Percentiles rank a stretch among this genome's conserved stretches.
Conservation (phyloP, 495 filamentous ascomycete species). For the Annulohypoxylon bovei region DNA sequence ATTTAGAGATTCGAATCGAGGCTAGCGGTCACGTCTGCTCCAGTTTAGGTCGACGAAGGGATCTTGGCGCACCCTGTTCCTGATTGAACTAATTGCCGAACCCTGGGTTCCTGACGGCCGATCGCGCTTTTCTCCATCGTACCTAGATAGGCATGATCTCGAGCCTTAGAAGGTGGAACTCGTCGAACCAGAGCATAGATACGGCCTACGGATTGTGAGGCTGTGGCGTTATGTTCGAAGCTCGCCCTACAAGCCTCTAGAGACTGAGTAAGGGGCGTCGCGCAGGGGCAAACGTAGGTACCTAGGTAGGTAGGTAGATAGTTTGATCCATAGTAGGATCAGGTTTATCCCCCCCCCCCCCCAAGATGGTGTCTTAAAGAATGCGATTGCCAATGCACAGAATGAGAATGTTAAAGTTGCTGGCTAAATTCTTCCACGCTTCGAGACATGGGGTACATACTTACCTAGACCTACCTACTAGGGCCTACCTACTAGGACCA, state of each 20-base stretch:
- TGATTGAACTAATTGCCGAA: slow-evolving; percentile 18
- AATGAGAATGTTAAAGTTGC: slow-evolving; percentile 11
- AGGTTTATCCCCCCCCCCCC: slow-evolving; percentile 17
- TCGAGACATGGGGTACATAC: slow-evolving; percentile 13
- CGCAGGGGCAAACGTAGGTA: slow-evolving; percentile 22
- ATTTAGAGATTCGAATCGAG: slow-evolving; percentile 4
- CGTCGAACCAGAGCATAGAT: slow-evolving; percentile 4
- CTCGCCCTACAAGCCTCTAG: slow-evolving; percentile 23
- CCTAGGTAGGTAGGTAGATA: too few species aligned
- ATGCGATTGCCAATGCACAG: slow-evolving; percentile 20
- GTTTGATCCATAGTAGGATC: slow-evolving; percentile 32
- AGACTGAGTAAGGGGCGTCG: slow-evolving; percentile 24
- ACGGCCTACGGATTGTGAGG: slow-evolving; percentile 1
- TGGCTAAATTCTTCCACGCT: not conserved
- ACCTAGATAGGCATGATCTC: not conserved
- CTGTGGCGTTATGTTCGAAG: slow-evolving; percentile 2
- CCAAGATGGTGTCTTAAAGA: slow-evolving; percentile 39
- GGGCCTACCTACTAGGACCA: not conserved
- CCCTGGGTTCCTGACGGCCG: slow-evolving; percentile 23
- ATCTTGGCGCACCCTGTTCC: slow-evolving; percentile 36
- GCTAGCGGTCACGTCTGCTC: slow-evolving; percentile 8
- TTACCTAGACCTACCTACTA: not conserved
- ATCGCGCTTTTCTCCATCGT: slow-evolving; percentile 13
- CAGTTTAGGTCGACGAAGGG: slow-evolving; percentile 24
- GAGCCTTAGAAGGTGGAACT: not conserved